Percentiles rank a stretch among this genome's conserved stretches.
Conservation (phyloP, 257 asterid species). For the Solanum sitiens region DNA sequence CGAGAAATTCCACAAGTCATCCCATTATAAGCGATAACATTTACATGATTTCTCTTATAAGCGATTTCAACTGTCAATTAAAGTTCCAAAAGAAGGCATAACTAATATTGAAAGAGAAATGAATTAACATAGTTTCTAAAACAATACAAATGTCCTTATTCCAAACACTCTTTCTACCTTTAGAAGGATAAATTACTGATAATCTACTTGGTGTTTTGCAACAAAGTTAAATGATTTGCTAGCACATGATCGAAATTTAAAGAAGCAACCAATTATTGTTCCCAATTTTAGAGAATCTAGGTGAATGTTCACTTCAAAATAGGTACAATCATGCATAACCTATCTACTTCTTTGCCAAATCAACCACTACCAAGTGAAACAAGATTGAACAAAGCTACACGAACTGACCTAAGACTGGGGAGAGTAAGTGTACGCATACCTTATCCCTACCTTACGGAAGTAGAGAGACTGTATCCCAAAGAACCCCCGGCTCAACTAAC, state of each 20-base stretch:
- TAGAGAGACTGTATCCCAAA: background rate
- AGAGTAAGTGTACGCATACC: background rate
- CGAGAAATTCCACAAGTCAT: background rate
- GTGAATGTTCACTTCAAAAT: background rate
- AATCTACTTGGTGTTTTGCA: background rate
- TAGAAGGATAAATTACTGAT: background rate
- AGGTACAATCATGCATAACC: background rate
- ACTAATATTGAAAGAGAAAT: background rate
- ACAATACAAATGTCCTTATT: background rate
- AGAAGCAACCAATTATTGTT: background rate
- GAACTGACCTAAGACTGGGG: background rate
- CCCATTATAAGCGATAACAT: background rate
- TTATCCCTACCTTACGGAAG: background rate
- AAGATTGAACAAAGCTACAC: background rate
- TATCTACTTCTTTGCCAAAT: background rate
- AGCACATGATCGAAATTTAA: background rate
- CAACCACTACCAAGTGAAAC: background rate
- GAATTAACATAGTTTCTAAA: background rate
- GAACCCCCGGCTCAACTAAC: background rate
- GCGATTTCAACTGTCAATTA: background rate
- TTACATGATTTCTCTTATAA: background rate
- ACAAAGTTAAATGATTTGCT: background rate
- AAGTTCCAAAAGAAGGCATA: background rate
- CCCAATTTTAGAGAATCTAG: background rate
- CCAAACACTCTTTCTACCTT: background rate